Percentiles rank a stretch among this genome's conserved stretches.
Conservation (phyloP, 2,329 filamentous ascomycete genomes). For the Aspergillus oerlinghausenensis region DNA sequence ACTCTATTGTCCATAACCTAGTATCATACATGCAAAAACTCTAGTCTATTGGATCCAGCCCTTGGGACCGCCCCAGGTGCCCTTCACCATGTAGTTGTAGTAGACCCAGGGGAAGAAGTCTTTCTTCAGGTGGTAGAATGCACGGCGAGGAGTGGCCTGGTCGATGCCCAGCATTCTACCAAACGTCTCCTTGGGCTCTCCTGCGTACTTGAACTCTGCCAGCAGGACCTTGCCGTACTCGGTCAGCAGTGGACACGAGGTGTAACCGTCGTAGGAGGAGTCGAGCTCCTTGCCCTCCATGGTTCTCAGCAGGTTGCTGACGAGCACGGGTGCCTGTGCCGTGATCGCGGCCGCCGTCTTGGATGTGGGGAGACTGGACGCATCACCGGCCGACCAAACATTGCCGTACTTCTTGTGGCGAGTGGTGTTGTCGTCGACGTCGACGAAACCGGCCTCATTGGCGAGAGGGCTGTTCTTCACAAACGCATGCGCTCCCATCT, state of each 20-base stretch:
- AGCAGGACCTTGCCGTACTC: slow-evolving; percentile 61
- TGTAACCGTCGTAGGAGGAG: slow-evolving; percentile 51
- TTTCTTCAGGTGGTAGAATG: slow-evolving; percentile 62
- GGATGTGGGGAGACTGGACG: slow-evolving; percentile 55
- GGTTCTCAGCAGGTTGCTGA: slow-evolving; percentile 44
- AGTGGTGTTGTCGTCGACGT: slow-evolving; percentile 51
- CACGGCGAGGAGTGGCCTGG: slow-evolving; percentile 51
- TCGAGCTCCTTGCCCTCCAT: slow-evolving; percentile 45
- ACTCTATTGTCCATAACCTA: neutral
- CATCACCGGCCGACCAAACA: slow-evolving; percentile 57
- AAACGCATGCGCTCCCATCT: slow-evolving; percentile 55
- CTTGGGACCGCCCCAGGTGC: slow-evolving; percentile 58
- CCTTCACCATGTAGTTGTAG: slow-evolving; percentile 56
- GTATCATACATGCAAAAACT: neutral
- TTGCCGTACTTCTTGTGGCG: slow-evolving; percentile 53
- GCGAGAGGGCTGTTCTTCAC: slow-evolving; percentile 52
- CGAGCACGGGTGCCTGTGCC: slow-evolving; percentile 48
- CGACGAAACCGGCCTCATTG: slow-evolving; percentile 54
- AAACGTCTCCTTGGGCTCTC: slow-evolving; percentile 61
- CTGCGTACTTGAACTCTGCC: slow-evolving; percentile 63
- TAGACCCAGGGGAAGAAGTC: slow-evolving; percentile 67
- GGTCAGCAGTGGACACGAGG: slow-evolving; percentile 52
- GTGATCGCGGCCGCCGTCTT: slow-evolving; percentile 55
- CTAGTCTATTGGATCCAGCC: slow-evolving; percentile 37
- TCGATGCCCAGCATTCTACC: slow-evolving; percentile 52